Evolutionary conservation across 148 eudicot species (phyloP).

Genomic region (Fagopyrum homotropicum): DNA sequence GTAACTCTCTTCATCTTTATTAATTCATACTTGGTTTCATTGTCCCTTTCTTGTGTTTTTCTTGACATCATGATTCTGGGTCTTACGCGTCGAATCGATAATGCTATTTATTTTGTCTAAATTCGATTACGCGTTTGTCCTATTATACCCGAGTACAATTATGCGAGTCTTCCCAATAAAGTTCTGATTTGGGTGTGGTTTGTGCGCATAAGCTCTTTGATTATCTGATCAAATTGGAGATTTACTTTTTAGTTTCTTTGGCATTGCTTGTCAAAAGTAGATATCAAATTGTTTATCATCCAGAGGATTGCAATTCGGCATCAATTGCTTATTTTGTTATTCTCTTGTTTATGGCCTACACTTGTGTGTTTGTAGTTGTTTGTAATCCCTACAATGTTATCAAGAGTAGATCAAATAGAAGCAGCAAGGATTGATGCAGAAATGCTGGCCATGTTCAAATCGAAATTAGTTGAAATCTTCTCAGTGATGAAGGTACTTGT

Average conservation of each 20-base stretch:
- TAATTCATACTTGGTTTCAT: not conserved
- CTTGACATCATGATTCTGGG: not conserved
- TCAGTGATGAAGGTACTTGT: constrained; percentile 73
- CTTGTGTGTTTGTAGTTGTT: constrained; percentile 24
- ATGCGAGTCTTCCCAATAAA: too few relatives aligned
- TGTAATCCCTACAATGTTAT: constrained; percentile 53
- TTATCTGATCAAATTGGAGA: not conserved
- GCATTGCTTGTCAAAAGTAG: not conserved
- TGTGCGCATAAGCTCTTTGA: not conserved
- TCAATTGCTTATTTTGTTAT: not conserved
- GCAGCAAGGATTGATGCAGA: constrained; percentile 82
- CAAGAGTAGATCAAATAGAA: constrained; percentile 92
- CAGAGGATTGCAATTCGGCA: not conserved
- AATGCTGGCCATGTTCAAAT: constrained; percentile 95
- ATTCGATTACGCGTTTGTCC: not conserved
- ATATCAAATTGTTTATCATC: not conserved
- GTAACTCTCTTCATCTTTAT: not conserved
- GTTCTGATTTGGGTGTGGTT: not conserved
- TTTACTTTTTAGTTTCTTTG: not conserved
- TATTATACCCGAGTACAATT: not conserved
- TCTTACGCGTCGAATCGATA: not conserved
- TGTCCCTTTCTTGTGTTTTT: not conserved
- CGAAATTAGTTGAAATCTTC: constrained; percentile 79
- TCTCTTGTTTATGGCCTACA: not conserved
- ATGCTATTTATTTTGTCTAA: not conserved